phyloP scores from a whole-genome alignment of 192 early-diverging fungal species.

The Linnemannia hyalina region DNA sequence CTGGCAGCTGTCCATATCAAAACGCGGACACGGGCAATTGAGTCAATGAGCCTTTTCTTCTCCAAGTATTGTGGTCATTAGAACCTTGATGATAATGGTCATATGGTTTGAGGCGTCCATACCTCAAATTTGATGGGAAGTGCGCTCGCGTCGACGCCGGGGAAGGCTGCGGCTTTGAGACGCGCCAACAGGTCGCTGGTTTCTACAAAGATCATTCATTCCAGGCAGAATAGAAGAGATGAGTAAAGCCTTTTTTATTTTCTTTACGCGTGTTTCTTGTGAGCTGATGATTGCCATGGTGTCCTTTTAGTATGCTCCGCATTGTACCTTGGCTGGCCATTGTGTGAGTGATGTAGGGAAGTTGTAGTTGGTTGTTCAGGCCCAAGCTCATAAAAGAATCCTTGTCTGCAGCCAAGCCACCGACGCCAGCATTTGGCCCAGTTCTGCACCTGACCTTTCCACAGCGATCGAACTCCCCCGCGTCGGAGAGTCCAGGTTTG shows the following conservation, averaged over 20 bases:
- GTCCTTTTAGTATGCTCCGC: not conserved
- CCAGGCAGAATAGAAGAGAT: not conserved
- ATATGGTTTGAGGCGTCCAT: not conserved
- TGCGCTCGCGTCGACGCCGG: conserved; percentile 15
- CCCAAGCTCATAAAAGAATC: not conserved
- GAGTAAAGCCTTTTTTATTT: not conserved
- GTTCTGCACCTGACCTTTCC: not conserved
- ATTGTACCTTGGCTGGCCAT: not conserved
- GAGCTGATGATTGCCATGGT: not conserved
- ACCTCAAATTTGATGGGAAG: conserved; percentile 36
- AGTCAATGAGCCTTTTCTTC: not conserved
- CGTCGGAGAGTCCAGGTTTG: not conserved
- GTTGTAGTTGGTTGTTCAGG: not conserved
- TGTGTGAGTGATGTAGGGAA: not conserved
- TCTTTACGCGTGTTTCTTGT: not conserved
- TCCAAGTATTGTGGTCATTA: not conserved
- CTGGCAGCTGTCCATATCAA: conserved; percentile 25
- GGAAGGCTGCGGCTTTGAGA: conserved; percentile 49
- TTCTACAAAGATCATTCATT: conserved; percentile 17
- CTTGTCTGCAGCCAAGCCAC: not conserved
- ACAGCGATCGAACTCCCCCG: not conserved
- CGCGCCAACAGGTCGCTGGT: conserved; percentile 49
- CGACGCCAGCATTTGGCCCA: not conserved
- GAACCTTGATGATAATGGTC: not conserved
- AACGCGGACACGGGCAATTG: not conserved